Evolutionary conservation across 2,329 filamentous ascomycete genomes (phyloP).

Genomic region (Hymenoscyphus occultus): DNA sequence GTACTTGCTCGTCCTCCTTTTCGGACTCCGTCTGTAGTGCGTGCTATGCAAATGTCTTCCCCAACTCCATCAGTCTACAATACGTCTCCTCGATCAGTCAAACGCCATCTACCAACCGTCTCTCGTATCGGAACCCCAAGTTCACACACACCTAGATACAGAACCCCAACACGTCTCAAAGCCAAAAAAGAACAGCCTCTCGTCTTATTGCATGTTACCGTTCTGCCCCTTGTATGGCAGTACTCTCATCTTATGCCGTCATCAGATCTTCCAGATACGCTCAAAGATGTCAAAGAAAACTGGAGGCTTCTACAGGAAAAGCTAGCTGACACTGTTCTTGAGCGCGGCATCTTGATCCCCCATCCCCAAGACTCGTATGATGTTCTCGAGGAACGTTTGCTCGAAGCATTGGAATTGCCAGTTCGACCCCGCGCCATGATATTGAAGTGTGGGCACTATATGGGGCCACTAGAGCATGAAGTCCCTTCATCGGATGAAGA

Average conservation of each 20-base stretch:
- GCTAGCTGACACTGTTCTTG: slow-evolving; percentile 68
- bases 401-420: slow-evolving; percentile 72
- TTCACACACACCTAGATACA: slow-evolving; percentile 29
- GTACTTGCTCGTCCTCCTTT: slow-evolving; percentile 62
- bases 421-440: slow-evolving; percentile 63
- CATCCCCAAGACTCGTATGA: slow-evolving; percentile 81
- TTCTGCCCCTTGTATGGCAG: slow-evolving; percentile 66
- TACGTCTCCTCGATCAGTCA: slow-evolving; percentile 55
- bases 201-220: slow-evolving; percentile 73
- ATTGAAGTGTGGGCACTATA: slow-evolving; percentile 73
- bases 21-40: slow-evolving; percentile 65
- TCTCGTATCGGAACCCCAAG: slow-evolving; percentile 56
- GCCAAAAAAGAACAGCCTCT: slow-evolving; percentile 59
- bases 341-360: slow-evolving; percentile 70
- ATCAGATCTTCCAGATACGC: slow-evolving; percentile 43
- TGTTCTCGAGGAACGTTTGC: slow-evolving; percentile 70
- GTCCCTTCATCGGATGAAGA: slow-evolving; percentile 33
- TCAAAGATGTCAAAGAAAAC: slow-evolving; percentile 55
- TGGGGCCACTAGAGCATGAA: slow-evolving; percentile 46
- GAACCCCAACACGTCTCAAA: slow-evolving; percentile 57
- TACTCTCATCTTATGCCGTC: slow-evolving; percentile 57
- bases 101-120: slow-evolving; percentile 47
- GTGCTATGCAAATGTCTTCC: slow-evolving; percentile 69
- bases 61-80: slow-evolving; percentile 56
- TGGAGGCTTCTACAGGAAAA: slow-evolving; percentile 69